A percentile compares a stretch with the other conserved stretches of the same genome.
These are phyloP conservation scores for Acidiella bohemica DNA, from an alignment of 495 filamentous ascomycete species.

Conservation along the genomic window DNA sequence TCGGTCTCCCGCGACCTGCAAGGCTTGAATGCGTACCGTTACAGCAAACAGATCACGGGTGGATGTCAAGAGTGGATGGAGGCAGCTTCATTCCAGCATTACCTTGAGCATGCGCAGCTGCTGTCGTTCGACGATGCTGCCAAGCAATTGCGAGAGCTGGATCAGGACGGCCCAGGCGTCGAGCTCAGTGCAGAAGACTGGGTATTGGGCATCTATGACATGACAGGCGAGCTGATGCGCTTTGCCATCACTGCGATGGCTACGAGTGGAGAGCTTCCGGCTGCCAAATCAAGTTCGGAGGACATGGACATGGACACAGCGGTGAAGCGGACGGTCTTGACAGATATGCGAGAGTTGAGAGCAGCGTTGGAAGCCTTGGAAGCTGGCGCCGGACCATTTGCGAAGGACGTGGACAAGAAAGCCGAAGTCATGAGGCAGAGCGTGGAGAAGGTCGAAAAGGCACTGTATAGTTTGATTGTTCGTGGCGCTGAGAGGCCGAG, in stretches of 20 bases:
- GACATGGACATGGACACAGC: constrained; percentile 18
- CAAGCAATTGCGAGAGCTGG: constrained; percentile 28
- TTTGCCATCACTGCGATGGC: constrained; percentile 78
- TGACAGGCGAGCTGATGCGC: constrained; percentile 89
- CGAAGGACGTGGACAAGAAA: constrained; percentile 62
- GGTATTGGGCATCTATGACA: constrained; percentile 79
- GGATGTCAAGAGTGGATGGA: constrained; percentile 91
- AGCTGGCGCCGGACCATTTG: constrained; percentile 34
- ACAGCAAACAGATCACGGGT: constrained; percentile 56
- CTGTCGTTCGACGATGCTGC: constrained; percentile 50
- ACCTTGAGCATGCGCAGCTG: constrained; percentile 62
- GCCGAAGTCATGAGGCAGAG: constrained; percentile 71
- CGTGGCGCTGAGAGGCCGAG: constrained; percentile 77
- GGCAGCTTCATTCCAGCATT: constrained; percentile 73
- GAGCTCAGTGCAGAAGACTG: constrained; percentile 70
- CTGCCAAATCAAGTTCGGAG: background rate
- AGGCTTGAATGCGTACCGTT: constrained; percentile 59
- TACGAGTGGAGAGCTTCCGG: constrained; percentile 38
- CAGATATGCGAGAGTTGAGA: constrained; percentile 62
- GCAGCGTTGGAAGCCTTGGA: constrained; percentile 58
- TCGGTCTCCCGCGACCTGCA: constrained; percentile 58
- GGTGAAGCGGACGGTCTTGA: constrained; percentile 44
- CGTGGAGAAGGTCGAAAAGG: constrained; percentile 86
- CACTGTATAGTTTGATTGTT: constrained; percentile 74
- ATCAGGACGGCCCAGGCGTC: constrained; percentile 28